Percentiles rank a stretch among this genome's conserved stretches.
Conservation (phyloP, 768 basidiomycete genomes). For the Tulasnella sp. region DNA sequence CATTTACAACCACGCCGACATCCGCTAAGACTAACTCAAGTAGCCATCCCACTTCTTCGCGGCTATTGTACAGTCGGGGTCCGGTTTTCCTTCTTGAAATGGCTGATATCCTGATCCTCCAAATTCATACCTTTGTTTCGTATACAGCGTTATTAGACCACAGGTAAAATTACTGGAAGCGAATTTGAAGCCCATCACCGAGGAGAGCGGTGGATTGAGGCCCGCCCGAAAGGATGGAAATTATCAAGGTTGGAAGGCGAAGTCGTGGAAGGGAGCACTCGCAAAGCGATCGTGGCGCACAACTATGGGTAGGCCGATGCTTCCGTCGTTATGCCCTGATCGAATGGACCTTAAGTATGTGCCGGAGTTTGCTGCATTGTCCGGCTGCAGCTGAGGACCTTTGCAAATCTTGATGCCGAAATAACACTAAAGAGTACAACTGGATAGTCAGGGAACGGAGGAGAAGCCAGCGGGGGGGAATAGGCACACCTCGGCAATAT, state of each 20-base stretch:
- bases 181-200: conserved; percentile 36
- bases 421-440: no score
- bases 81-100: no score
- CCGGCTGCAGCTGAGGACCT: conserved; percentile 51
- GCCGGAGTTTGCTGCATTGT: not conserved
- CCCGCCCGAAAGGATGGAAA: conserved; percentile 61
- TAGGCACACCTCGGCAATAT: no score
- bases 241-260: conserved; percentile 51
- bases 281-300: conserved; percentile 45
- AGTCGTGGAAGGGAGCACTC: conserved; percentile 28
- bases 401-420: no score
- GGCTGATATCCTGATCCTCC: no score
- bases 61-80: no score
- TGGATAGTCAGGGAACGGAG: no score
- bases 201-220: conserved; percentile 51
- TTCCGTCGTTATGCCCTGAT: not conserved
- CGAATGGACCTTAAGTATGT: not conserved
- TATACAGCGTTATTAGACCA: not conserved
- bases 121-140: no score
- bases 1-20: no score
- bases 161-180: conserved; percentile 24
- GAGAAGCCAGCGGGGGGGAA: no score
- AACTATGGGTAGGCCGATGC: conserved; percentile 52
- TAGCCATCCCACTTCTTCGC: no score
- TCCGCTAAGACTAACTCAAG: no score